A percentile compares a stretch with the other conserved stretches of the same genome.
Evolutionary conservation across 441 rosid genomes (phyloP).

Genomic region (Kokia cookei): DNA sequence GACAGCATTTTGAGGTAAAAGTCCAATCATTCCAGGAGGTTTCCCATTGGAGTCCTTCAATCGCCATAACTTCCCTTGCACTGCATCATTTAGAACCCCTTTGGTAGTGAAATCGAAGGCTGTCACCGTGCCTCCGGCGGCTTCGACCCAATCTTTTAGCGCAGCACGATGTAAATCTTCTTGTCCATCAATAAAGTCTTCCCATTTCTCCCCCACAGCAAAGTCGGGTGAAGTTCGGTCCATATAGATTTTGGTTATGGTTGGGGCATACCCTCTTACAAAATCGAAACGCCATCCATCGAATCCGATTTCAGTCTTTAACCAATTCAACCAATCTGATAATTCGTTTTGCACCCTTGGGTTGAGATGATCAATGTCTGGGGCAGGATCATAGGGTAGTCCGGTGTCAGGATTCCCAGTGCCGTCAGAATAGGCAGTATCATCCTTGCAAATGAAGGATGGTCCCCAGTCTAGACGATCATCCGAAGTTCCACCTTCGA

Average conservation of each 20-base stretch:
- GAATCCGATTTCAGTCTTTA: constrained; percentile 62
- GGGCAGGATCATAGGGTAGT: constrained; percentile 36
- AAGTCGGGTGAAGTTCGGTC: constrained; percentile 47
- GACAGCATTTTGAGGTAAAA: constrained; percentile 60
- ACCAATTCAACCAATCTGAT: constrained; percentile 87
- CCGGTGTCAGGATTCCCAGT: constrained; percentile 67
- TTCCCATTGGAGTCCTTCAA: constrained; percentile 58
- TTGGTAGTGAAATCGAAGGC: constrained; percentile 87
- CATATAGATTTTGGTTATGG: constrained; percentile 46
- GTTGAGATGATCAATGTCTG: constrained; percentile 81
- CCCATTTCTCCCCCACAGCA: constrained; percentile 86
- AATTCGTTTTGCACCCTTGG: constrained; percentile 54
- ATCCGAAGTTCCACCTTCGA: constrained; percentile 81
- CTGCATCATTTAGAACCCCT: constrained; percentile 71
- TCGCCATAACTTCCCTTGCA: constrained; percentile 67
- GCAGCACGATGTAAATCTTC: constrained; percentile 50
- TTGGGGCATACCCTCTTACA: constrained; percentile 59
- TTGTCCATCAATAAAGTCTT: constrained; percentile 38
- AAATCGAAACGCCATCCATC: constrained; percentile 79
- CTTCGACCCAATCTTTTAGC: constrained; percentile 51
- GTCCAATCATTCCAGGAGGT: constrained; percentile 79
- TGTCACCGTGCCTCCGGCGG: constrained; percentile 44
- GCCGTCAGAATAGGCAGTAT: constrained; percentile 44
- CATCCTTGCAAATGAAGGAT: constrained; percentile 54
- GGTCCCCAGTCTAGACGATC: constrained; percentile 82